Conservation (phyloP, 2,329 filamentous ascomycete species). For the Emericellopsis atlantica region DNA sequence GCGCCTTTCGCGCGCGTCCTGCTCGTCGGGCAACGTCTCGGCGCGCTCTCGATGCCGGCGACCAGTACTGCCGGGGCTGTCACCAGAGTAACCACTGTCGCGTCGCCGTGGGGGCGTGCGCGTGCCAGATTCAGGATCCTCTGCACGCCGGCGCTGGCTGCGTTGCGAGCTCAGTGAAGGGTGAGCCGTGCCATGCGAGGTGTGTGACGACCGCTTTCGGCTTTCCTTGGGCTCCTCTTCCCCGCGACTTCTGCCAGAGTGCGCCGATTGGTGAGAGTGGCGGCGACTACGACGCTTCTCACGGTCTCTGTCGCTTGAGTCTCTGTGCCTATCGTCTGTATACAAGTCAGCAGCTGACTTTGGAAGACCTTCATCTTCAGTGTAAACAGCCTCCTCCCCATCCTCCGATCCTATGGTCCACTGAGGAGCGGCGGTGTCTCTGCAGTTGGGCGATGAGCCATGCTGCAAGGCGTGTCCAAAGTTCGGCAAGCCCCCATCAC, state of each 20-base stretch:
- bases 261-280: constrained; percentile 6
- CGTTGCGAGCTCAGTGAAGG: constrained; percentile 13
- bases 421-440: too few relatives aligned
- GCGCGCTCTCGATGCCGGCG: constrained; percentile 16
- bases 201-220: constrained; percentile 12
- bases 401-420: too few relatives aligned
- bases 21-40: constrained; percentile 28
- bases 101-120: constrained; percentile 26
- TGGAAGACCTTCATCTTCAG: constrained; percentile 19
- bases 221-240: constrained; percentile 16
- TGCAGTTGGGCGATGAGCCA: too few relatives aligned
- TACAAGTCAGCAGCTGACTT: constrained; percentile 42
- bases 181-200: constrained; percentile 6
- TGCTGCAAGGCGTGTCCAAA: constrained; percentile 7
- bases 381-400: neutral
- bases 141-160: constrained; percentile 23
- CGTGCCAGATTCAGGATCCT: constrained; percentile 20
- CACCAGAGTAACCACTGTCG: constrained; percentile 32
- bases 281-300: constrained; percentile 28
- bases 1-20: constrained; percentile 34
- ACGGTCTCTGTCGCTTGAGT: constrained; percentile 22
- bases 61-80: constrained; percentile 21
- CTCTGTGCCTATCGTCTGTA: constrained; percentile 35
- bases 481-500: constrained; percentile 12
- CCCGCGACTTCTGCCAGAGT: constrained; percentile 15